phyloP scores from a whole-genome alignment of 2,329 filamentous ascomycete species.

The Trichoderma hamatum region DNA sequence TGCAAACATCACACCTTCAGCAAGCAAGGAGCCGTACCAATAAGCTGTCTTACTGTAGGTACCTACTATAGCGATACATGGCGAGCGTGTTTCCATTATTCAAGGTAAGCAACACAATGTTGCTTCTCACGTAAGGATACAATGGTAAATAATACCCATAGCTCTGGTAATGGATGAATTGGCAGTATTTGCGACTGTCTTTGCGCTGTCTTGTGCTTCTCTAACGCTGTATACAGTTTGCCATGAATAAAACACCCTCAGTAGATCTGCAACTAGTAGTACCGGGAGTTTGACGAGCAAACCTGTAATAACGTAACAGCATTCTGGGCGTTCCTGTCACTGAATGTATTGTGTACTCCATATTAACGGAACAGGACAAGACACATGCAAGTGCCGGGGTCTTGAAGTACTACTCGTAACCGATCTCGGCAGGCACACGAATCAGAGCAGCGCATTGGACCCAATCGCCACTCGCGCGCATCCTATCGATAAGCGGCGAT shows the following conservation, averaged over 20 bases:
- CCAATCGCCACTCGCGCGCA: neutral
- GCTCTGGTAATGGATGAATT: neutral
- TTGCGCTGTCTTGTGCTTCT: neutral
- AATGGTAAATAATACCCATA: neutral
- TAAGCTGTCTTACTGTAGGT: neutral
- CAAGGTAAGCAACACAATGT: neutral
- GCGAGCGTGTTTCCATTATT: neutral
- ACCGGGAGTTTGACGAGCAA: neutral
- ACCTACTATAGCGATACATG: neutral
- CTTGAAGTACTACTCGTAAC: neutral
- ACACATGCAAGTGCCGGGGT: conserved; percentile 22
- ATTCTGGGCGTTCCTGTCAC: neutral
- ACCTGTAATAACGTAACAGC: neutral
- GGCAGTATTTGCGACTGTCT: neutral
- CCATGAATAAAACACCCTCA: neutral
- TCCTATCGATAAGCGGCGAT: conserved; percentile 26
- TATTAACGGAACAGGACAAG: neutral
- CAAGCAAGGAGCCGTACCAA: neutral
- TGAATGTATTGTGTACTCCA: neutral
- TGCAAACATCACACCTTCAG: conserved; percentile 2
- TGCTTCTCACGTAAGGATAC: neutral
- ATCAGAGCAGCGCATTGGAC: conserved; percentile 11
- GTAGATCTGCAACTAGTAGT: neutral
- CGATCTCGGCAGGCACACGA: conserved; percentile 26
- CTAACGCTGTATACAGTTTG: neutral